Evolutionary conservation across 345 rosid species (phyloP).

Genomic region (Moringa oleifera): DNA sequence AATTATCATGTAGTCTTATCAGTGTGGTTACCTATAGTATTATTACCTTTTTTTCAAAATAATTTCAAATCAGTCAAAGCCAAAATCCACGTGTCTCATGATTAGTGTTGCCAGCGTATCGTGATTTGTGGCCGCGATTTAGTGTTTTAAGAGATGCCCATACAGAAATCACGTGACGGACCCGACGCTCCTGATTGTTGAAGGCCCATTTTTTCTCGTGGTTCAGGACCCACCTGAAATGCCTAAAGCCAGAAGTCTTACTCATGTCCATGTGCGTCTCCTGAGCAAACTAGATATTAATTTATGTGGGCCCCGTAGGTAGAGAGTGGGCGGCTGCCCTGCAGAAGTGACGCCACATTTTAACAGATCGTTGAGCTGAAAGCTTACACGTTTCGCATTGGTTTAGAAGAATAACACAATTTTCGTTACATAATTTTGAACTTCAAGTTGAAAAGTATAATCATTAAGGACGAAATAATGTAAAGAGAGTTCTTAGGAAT

Average conservation of each 20-base stretch:
- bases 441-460: no score
- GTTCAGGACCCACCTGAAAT: constrained; percentile 4
- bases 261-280: constrained; percentile 18
- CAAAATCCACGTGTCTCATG: constrained; percentile 7
- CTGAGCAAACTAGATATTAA: not conserved
- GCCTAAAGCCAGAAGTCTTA: constrained; percentile 17
- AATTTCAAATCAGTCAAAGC: no score
- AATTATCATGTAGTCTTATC: no score
- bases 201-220: not conserved
- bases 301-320: constrained; percentile 8
- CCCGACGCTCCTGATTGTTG: constrained; percentile 8
- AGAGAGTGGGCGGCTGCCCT: not conserved
- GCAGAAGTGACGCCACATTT: constrained; percentile 6
- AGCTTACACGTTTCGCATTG: no score
- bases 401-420: no score
- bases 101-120: constrained; percentile 1
- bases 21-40: no score
- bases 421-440: no score
- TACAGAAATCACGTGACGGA: constrained; percentile 14
- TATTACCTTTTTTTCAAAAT: no score
- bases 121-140: no score
- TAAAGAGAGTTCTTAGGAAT: no score
- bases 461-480: no score
- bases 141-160: no score
- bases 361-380: constrained; percentile 9